A percentile compares a stretch with the other conserved stretches of the same genome.
phyloP scores from a whole-genome alignment of 306 rosid species.

The Prosopis cineraria region DNA sequence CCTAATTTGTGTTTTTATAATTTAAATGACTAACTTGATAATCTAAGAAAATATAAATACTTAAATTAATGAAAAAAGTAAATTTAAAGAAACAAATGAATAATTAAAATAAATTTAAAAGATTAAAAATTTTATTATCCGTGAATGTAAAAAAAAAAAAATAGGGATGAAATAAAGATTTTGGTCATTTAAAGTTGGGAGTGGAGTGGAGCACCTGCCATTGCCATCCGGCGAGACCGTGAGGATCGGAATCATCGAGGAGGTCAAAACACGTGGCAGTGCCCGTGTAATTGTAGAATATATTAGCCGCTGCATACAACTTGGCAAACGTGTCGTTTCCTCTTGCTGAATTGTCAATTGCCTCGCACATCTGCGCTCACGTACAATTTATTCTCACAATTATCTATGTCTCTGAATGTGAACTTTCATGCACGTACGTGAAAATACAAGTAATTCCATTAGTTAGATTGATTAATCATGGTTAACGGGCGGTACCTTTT shows the following conservation, averaged over 20 bases:
- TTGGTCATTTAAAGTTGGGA: not conserved
- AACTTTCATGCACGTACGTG: not conserved
- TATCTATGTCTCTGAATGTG: not conserved
- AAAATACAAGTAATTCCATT: not conserved
- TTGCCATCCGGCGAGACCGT: conserved; percentile 69
- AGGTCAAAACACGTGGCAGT: conserved; percentile 60
- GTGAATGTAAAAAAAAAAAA: too few species aligned
- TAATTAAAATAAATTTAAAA: too few species aligned
- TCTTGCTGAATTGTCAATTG: conserved; percentile 50
- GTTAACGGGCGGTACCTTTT: conserved; percentile 46
- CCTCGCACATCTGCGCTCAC: conserved; percentile 71
- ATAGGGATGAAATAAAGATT: too few species aligned
- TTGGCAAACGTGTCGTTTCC: conserved; percentile 56
- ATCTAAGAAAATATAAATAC: too few species aligned
- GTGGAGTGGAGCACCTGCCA: conserved; percentile 66
- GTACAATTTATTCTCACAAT: not conserved
- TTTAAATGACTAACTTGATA: too few species aligned
- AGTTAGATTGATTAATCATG: not conserved
- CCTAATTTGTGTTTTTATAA: too few species aligned
- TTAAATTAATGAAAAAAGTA: too few species aligned
- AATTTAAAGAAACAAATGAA: too few species aligned
- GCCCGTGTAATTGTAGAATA: conserved; percentile 69
- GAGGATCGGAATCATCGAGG: conserved; percentile 74
- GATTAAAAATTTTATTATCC: too few species aligned
- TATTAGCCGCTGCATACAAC: conserved; percentile 66